Percentiles rank a stretch among this genome's conserved stretches.
phyloP scores from a whole-genome alignment of 148 eudicot species.

The Cornus suecica region DNA sequence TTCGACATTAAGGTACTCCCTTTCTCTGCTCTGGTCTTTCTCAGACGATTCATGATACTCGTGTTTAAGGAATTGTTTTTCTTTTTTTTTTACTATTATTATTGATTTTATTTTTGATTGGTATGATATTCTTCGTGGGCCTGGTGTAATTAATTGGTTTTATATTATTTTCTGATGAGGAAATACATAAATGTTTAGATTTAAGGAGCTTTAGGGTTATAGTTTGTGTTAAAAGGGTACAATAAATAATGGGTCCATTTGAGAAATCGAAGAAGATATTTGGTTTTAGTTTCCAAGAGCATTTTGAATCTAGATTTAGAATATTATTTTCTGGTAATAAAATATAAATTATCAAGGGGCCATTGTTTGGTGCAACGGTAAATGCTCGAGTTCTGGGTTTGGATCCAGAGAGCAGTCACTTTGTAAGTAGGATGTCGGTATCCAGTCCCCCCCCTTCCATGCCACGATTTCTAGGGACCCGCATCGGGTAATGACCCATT shows the following conservation, averaged over 20 bases:
- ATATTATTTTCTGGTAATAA: too few relatives aligned
- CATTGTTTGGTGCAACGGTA: too few relatives aligned
- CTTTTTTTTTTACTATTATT: too few relatives aligned
- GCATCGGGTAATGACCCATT: not conserved
- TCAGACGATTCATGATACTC: not conserved
- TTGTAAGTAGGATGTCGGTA: too few relatives aligned
- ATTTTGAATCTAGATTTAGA: not conserved
- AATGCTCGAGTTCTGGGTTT: not conserved
- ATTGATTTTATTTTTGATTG: not conserved
- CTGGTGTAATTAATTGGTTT: not conserved
- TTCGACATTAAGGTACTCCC: conserved; percentile 72
- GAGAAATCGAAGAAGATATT: not conserved
- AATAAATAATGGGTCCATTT: not conserved
- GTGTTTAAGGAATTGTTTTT: not conserved
- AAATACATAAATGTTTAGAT: not conserved
- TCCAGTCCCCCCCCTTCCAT: too few relatives aligned
- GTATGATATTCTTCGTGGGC: not conserved
- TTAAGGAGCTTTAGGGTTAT: not conserved
- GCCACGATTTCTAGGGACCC: too few relatives aligned
- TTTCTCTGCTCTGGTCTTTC: not conserved
- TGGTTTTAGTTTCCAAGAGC: not conserved
- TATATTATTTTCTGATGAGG: not conserved
- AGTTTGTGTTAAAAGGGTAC: not conserved
- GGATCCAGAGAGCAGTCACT: too few relatives aligned
- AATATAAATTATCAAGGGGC: too few relatives aligned